Evolutionary conservation across 768 basidiomycete species (phyloP).

Genomic region (Suillus decipiens): DNA sequence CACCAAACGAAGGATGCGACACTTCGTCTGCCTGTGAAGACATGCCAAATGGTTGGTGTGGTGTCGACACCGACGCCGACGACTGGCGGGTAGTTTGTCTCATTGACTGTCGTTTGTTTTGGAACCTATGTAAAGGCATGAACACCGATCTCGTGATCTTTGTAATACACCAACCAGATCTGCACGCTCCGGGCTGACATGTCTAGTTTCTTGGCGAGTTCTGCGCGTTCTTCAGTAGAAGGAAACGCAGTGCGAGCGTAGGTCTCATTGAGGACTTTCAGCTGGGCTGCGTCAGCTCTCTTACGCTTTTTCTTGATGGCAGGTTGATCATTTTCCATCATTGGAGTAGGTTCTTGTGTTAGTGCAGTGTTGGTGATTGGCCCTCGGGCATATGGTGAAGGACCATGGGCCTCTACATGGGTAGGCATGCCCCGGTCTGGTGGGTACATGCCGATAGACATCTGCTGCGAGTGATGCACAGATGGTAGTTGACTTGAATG

Average conservation of each 20-base stretch:
- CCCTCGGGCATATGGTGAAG: conserved; percentile 56
- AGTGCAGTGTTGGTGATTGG: conserved; percentile 31
- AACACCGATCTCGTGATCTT: conserved; percentile 20
- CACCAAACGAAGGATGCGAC: conserved; percentile 36
- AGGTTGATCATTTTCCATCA: conserved; percentile 57
- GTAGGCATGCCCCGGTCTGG: conserved; percentile 39
- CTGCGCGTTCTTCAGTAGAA: conserved; percentile 82
- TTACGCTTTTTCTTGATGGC: conserved; percentile 86
- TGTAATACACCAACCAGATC: conserved; percentile 63
- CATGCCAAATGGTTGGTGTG: conserved; percentile 54
- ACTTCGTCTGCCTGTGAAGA: conserved; percentile 36
- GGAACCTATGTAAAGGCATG: conserved; percentile 60
- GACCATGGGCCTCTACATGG: conserved; percentile 39
- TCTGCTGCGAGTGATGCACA: conserved; percentile 30
- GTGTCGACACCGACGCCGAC: conserved; percentile 44
- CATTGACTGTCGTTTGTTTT: conserved; percentile 85
- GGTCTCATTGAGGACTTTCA: conserved; percentile 79
- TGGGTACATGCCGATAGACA: conserved; percentile 31
- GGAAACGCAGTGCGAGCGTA: conserved; percentile 85
- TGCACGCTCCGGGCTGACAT: conserved; percentile 87
- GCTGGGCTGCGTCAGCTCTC: conserved; percentile 77
- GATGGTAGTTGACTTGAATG: conserved; percentile 28
- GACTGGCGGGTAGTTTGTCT: conserved; percentile 72
- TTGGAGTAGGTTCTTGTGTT: conserved; percentile 34
- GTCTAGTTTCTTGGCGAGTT: conserved; percentile 72